Percentiles rank a stretch among this genome's conserved stretches.
Conservation (phyloP, 2,329 filamentous ascomycete species). For the Xylariales sp. region DNA sequence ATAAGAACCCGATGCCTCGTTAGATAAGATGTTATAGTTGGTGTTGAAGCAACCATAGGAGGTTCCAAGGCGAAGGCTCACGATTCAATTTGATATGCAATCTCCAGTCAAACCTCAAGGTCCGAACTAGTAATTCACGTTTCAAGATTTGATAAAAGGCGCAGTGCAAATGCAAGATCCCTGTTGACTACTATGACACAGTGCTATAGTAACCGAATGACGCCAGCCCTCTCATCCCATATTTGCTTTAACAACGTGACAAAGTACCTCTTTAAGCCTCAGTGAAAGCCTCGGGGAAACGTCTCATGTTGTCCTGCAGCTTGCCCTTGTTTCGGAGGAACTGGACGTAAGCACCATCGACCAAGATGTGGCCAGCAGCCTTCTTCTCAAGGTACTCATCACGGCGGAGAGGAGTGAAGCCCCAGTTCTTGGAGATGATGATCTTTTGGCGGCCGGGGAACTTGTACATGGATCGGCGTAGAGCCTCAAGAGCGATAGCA, state of each 20-base stretch:
- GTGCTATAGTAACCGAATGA: conserved; percentile 51
- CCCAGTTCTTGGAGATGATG: conserved; percentile 99
- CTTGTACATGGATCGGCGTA: conserved; percentile 99
- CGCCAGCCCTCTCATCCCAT: conserved; percentile 50
- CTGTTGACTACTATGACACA: conserved; percentile 50
- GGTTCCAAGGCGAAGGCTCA: neutral
- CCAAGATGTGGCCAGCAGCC: conserved; percentile 91
- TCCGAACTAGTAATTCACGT: neutral
- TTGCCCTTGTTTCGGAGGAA: conserved; percentile 96
- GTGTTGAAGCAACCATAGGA: neutral
- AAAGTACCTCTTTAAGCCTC: conserved; percentile 57
- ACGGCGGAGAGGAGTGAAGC: conserved; percentile 97
- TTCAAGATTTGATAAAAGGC: conserved; percentile 13
- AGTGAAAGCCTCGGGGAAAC: conserved; percentile 93
- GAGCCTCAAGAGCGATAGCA: conserved; percentile 93
- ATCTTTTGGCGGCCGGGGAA: conserved; percentile 99
- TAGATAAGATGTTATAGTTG: too few relatives aligned
- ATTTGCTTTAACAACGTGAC: conserved; percentile 45
- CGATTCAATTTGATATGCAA: too few relatives aligned
- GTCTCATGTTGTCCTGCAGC: conserved; percentile 86
- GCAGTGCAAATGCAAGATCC: conserved; percentile 50
- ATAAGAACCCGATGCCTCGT: neutral
- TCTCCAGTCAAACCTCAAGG: neutral
- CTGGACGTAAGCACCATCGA: conserved; percentile 99
- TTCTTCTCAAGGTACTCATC: conserved; percentile 98